These are phyloP conservation scores for Favolaschia claudopus DNA, from an alignment of 768 basidiomycete genomes.

Conservation along the genomic window DNA sequence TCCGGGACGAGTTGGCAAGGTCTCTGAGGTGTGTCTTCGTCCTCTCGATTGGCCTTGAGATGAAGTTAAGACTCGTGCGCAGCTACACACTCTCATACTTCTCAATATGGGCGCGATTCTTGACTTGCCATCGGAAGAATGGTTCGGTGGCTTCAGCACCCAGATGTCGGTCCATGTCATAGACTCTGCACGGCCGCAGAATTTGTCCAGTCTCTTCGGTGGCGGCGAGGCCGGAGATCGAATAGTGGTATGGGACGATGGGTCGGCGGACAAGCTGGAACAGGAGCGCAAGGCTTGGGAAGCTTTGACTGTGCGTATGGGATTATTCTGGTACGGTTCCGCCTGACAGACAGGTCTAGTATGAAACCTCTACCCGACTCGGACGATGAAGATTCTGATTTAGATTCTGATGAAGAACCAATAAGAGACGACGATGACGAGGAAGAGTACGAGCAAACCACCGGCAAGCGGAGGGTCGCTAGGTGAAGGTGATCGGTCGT, in stretches of 20 bases:
- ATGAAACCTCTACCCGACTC: conserved; percentile 80
- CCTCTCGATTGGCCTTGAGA: background rate
- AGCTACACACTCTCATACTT: conserved; percentile 91
- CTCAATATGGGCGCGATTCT: conserved; percentile 92
- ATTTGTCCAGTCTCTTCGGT: conserved; percentile 86
- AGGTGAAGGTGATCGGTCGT: conserved; percentile 43
- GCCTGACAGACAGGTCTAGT: conserved; percentile 50
- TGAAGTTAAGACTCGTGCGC: background rate
- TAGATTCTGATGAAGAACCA: conserved; percentile 51
- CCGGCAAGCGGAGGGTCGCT: conserved; percentile 60
- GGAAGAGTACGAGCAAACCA: conserved; percentile 50
- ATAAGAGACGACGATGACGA: conserved; percentile 50
- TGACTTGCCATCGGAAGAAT: conserved; percentile 75
- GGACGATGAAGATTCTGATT: conserved; percentile 65
- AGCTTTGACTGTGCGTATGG: conserved; percentile 71
- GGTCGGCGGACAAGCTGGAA: conserved; percentile 71
- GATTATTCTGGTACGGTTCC: background rate
- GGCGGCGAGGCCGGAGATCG: conserved; percentile 70
- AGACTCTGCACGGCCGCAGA: conserved; percentile 91
- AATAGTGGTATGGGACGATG: conserved; percentile 94
- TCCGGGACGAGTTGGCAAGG: conserved; percentile 45
- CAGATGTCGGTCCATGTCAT: conserved; percentile 87
- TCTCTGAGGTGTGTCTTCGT: conserved; percentile 26
- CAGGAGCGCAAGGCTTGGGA: conserved; percentile 87
- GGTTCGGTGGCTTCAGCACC: conserved; percentile 77